phyloP scores from a whole-genome alignment of 805 yeast species.

The Candida suzukii region DNA sequence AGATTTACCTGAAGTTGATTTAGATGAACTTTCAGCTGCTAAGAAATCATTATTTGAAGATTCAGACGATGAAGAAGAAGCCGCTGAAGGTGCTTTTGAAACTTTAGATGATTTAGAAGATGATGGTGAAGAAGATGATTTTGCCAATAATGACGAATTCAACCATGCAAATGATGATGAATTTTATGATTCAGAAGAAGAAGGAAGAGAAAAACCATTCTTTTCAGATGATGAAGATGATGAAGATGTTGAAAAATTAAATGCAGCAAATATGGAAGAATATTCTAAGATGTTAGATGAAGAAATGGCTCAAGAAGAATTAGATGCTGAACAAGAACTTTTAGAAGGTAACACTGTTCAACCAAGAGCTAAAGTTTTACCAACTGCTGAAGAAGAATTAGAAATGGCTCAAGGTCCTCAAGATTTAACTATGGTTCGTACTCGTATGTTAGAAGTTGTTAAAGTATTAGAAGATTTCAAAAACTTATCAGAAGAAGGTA shows the following conservation, averaged over 20 bases:
- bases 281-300: slow-evolving; percentile 62
- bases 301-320: slow-evolving; percentile 49
- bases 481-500: slow-evolving; percentile 76
- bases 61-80: slow-evolving; percentile 55
- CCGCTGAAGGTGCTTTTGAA: slow-evolving; percentile 31
- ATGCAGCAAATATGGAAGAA: slow-evolving; percentile 80
- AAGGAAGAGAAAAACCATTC: slow-evolving; percentile 55
- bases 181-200: slow-evolving; percentile 60
- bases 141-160: slow-evolving; percentile 21
- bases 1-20: slow-evolving; percentile 58
- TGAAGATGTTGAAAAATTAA: slow-evolving; percentile 61
- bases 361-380: slow-evolving; percentile 74
- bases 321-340: slow-evolving; percentile 55
- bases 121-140: slow-evolving; percentile 16
- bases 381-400: slow-evolving; percentile 60
- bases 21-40: slow-evolving; percentile 59
- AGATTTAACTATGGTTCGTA: slow-evolving; percentile 76
- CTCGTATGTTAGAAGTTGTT: slow-evolving; percentile 92
- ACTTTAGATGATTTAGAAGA: slow-evolving; percentile 17
- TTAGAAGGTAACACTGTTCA: slow-evolving; percentile 50
- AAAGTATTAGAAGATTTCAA: slow-evolving; percentile 90
- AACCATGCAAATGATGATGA: slow-evolving; percentile 31
- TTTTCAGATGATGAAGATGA: slow-evolving; percentile 74
- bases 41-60: slow-evolving; percentile 75
- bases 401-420: slow-evolving; percentile 48